Evolutionary conservation across 441 rosid genomes (phyloP), one percentile per base, ranked within the genome.

Genomic region (Arabidopsis lyrata): DNA sequence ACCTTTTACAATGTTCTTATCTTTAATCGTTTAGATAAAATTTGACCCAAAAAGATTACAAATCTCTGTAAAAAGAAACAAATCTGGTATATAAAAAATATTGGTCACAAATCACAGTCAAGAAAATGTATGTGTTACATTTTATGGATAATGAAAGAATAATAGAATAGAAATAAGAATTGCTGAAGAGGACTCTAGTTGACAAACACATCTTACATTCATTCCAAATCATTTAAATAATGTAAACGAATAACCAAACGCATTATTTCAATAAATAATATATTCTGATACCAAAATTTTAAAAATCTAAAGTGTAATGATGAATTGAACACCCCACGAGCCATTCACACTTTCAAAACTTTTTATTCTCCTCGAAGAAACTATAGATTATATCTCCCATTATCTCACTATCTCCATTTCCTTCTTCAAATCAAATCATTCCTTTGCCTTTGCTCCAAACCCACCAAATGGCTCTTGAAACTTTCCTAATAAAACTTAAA

Each of bases 401-500:
- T 47, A 71, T 55, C 77, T 72, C 70, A 9, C 22, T 42, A 11
- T 54, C 80, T 20, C 45, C 70, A 13, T 48, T 56, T 15, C 4
- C 59, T 12, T 68, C 73, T 47, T 44, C 63, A 48, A 49, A 50
- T 49, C 60, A 74, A 74, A 47, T 76, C 66, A 74, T 38, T 64
- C 66, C 32, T 68, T 49, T 35, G 16, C 59, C 32, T 76, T 63
- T 6, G 10, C 70, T 65, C 69, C 47, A 29, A 45, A 8, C 4
- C 24, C 63, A 57, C 32, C 65, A 6, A 35, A 86, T 90, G 97
- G 94, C 97, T 81, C 93, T 92, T 52, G 97, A 92, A 72, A 86
- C 97, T 44, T 88, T 88, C 82, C 72, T 90, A 7, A 31, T 84
- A n/a, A 95, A 88, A 77, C 91, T 90, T 24, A 90, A 88, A 80